Evolutionary conservation across 441 rosid genomes (phyloP).

Genomic region (Gossypium gossypioides): DNA sequence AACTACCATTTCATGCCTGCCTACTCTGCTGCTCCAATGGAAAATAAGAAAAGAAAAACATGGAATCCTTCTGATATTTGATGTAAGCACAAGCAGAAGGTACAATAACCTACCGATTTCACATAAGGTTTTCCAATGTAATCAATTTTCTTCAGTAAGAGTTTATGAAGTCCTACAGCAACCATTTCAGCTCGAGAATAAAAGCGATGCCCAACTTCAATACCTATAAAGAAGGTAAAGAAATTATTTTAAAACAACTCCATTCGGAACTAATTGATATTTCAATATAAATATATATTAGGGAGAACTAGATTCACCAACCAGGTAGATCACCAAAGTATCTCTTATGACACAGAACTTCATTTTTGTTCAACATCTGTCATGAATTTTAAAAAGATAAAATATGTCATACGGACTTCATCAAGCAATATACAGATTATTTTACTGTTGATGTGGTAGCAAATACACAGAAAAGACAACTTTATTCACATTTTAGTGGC

Average conservation of each 20-base stretch:
- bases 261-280: not conserved
- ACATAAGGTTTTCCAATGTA: constrained; percentile 6
- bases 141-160: constrained; percentile 30
- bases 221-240: constrained; percentile 22
- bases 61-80: not conserved
- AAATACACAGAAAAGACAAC: not conserved
- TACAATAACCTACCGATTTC: constrained; percentile 24
- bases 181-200: constrained; percentile 34
- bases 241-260: not conserved
- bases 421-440: not conserved
- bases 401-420: not conserved
- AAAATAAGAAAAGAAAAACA: not conserved
- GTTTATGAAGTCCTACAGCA: constrained; percentile 29
- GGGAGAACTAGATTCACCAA: constrained; percentile 17
- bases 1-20: not conserved
- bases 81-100: not conserved
- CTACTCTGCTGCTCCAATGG: constrained; percentile 1
- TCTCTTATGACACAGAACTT: constrained; percentile 18
- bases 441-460: not conserved
- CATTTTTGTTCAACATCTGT: constrained; percentile 24
- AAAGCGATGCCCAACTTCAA: constrained; percentile 30
- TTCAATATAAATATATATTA: not conserved
- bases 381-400: constrained; percentile 9
- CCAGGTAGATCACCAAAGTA: constrained; percentile 26
- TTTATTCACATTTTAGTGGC: not conserved